Conservation (phyloP, 768 basidiomycete genomes). For the Obba rivulosa region DNA sequence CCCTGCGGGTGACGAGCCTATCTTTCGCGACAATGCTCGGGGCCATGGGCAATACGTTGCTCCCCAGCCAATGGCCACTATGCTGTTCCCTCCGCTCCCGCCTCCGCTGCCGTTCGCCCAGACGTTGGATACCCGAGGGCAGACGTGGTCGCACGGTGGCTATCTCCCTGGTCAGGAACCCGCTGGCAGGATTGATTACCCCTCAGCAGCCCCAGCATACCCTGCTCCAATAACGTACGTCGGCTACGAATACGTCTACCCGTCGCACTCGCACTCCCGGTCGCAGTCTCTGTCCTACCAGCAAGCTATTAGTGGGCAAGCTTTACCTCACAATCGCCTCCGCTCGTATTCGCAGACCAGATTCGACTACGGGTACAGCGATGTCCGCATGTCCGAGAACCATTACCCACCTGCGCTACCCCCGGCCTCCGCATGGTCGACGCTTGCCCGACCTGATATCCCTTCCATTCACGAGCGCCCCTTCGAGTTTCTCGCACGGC, state of each 20-base stretch:
- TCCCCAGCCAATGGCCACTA: constrained; percentile 18
- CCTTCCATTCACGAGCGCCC: constrained; percentile 15
- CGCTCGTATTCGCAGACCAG: constrained; percentile 58
- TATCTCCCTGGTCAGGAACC: constrained; percentile 16
- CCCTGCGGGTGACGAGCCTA: constrained; percentile 73
- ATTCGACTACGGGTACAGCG: constrained; percentile 48
- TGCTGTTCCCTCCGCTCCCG: constrained; percentile 42
- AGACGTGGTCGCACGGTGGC: constrained; percentile 20
- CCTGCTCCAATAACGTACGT: constrained; percentile 8
- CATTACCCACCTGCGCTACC: constrained; percentile 35
- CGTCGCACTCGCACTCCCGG: constrained; percentile 39
- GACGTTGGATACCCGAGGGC: constrained; percentile 26
- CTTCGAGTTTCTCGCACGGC: constrained; percentile 16
- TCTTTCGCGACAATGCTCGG: constrained; percentile 49
- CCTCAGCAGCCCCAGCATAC: constrained; percentile 8
- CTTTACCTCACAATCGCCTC: constrained; percentile 36
- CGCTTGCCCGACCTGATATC: constrained; percentile 28
- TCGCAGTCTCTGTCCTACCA: constrained; percentile 54
- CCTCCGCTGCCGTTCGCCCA: constrained; percentile 29
- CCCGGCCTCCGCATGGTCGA: constrained; percentile 24
- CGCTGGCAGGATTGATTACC: not conserved
- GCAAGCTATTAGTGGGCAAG: constrained; percentile 38
- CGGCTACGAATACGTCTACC: constrained; percentile 19
- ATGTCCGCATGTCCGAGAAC: constrained; percentile 38
- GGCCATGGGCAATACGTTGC: constrained; percentile 55